Conservation (phyloP, 2,329 filamentous ascomycete genomes). For the Colletotrichum theobromicola region DNA sequence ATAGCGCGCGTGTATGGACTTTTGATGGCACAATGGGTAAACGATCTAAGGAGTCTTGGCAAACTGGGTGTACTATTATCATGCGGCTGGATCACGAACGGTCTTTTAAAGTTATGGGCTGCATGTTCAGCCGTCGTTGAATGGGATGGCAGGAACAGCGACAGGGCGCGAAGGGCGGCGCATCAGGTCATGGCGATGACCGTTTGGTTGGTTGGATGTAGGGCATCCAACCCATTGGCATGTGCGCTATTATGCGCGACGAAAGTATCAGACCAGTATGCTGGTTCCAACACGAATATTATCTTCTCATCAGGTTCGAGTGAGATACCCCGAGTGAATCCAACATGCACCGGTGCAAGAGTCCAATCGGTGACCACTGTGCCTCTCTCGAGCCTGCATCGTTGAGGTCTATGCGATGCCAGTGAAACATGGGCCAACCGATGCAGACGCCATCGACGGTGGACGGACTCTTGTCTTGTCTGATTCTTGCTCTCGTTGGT, state of each 20-base stretch:
- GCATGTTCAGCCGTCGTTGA: background rate
- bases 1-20: background rate
- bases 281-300: background rate
- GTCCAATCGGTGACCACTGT: background rate
- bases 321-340: background rate
- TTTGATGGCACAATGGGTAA: background rate
- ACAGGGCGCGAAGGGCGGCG: background rate
- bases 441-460: background rate
- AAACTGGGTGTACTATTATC: constrained; percentile 26
- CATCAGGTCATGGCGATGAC: background rate
- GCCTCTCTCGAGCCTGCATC: background rate
- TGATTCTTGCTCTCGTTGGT: background rate
- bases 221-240: background rate
- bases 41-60: background rate
- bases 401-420: background rate
- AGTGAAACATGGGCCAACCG: background rate
- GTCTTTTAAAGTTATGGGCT: background rate
- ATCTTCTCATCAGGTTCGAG: background rate
- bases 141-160: background rate
- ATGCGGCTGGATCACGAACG: background rate
- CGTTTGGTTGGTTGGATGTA: background rate
- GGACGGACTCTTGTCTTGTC: background rate
- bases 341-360: background rate
- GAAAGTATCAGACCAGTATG: background rate
- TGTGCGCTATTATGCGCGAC: background rate